phyloP scores from a whole-genome alignment of 805 yeast species.

The Kuraishia molischiana region DNA sequence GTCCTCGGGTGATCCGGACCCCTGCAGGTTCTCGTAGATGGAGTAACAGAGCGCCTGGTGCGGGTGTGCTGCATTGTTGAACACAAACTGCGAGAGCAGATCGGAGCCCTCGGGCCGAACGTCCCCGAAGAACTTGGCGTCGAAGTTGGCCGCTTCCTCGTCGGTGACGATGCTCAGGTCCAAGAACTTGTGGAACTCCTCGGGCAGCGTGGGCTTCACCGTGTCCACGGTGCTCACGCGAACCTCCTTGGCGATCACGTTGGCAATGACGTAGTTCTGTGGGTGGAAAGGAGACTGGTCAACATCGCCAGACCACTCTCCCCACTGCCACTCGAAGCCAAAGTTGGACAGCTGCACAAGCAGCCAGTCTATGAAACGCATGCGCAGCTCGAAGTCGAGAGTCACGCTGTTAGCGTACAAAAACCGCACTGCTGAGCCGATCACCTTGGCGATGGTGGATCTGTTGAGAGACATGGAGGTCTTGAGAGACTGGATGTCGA shows the following conservation, averaged over 20 bases:
- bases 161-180: constrained; percentile 28
- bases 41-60: constrained; percentile 20
- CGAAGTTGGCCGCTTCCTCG: constrained; percentile 27
- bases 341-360: constrained; percentile 88
- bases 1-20: constrained; percentile 14
- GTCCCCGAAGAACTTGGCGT: constrained; percentile 21
- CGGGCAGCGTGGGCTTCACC: constrained; percentile 63
- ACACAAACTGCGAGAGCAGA: constrained; percentile 21
- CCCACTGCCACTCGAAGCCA: constrained; percentile 97
- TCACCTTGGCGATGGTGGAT: constrained; percentile 77
- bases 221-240: constrained; percentile 69
- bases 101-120: constrained; percentile 15
- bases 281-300: constrained; percentile 56
- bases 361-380: constrained; percentile 82
- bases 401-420: constrained; percentile 58
- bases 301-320: constrained; percentile 74
- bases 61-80: constrained; percentile 22
- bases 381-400: constrained; percentile 68
- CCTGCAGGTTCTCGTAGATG: constrained; percentile 22
- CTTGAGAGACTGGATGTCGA: constrained; percentile 48
- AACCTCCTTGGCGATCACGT: constrained; percentile 75
- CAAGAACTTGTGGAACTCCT: constrained; percentile 39
- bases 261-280: constrained; percentile 58
- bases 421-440: constrained; percentile 85
- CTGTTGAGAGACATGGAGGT: constrained; percentile 6